These are phyloP conservation scores for Pochonia chlamydosporia DNA, from an alignment of 2,329 filamentous ascomycete genomes.

Conservation along the genomic window DNA sequence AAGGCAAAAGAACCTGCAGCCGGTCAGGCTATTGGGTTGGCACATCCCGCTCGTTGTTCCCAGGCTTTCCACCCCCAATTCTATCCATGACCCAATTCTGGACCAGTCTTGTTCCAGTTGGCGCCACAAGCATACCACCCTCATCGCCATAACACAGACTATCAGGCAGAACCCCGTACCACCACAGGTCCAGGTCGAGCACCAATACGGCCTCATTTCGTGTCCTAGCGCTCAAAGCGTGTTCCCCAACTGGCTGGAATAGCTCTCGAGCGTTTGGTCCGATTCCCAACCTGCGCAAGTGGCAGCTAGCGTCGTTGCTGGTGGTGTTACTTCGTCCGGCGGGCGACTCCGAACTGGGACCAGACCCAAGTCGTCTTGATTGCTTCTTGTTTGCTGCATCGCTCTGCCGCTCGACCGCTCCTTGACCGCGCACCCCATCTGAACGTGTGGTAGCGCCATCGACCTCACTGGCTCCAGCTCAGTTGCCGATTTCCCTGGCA, in stretches of 20 bases:
- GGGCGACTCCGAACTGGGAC: too few species aligned
- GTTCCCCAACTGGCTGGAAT: too few species aligned
- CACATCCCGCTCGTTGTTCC: not conserved
- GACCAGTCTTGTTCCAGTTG: conserved; percentile 4
- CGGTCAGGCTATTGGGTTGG: not conserved
- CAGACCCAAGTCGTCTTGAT: too few species aligned
- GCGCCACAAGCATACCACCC: conserved; percentile 4
- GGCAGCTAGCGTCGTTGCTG: not conserved
- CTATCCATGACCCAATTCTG: not conserved
- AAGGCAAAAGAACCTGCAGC: conserved; percentile 2
- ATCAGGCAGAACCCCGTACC: not conserved
- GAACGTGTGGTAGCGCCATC: conserved; percentile 13
- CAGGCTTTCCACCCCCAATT: not conserved
- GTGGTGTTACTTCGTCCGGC: too few species aligned
- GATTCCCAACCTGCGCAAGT: not conserved
- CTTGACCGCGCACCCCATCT: conserved; percentile 2
- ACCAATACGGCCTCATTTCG: not conserved
- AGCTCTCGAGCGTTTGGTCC: too few species aligned
- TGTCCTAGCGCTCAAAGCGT: not conserved
- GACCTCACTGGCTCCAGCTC: conserved; percentile 6
- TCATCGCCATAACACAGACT: not conserved
- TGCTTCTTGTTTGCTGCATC: too few species aligned
- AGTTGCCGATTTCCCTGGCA: not conserved
- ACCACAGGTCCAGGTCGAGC: not conserved
- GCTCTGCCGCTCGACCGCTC: not conserved